phyloP scores from a whole-genome alignment of 495 filamentous ascomycete genomes.

The Aspergillus campestris region DNA sequence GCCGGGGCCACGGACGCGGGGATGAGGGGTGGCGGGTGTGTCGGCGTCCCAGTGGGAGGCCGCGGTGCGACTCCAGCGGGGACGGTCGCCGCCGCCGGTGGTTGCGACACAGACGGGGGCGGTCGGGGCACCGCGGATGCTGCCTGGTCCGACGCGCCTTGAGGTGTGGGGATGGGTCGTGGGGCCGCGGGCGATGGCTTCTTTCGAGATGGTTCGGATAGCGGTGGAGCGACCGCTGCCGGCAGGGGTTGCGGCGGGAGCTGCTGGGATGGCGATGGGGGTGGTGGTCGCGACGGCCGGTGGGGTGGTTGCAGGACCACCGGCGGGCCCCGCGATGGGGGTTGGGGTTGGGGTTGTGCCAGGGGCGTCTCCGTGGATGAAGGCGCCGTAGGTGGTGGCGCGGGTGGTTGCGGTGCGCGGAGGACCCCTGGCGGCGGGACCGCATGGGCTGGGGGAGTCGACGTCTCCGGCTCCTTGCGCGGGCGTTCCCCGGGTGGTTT shows the following conservation, averaged over 20 bases:
- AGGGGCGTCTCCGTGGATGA: neutral
- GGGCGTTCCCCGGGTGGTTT: constrained; percentile 15
- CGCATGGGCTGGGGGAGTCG: neutral
- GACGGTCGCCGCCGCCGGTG: constrained; percentile 7
- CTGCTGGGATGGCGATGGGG: constrained; percentile 1
- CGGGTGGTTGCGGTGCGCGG: constrained; percentile 1
- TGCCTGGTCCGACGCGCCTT: constrained; percentile 8
- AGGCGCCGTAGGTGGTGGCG: constrained; percentile 1
- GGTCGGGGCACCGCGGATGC: constrained; percentile 13
- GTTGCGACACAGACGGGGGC: constrained; percentile 11
- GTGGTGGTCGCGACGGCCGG: neutral
- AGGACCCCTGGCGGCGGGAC: neutral
- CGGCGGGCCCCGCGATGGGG: constrained; percentile 3
- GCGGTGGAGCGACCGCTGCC: constrained; percentile 11
- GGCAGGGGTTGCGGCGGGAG: constrained; percentile 5
- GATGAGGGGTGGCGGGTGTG: constrained; percentile 14
- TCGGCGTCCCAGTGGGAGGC: constrained; percentile 8
- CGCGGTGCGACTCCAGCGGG: neutral
- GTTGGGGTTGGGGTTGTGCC: constrained; percentile 1
- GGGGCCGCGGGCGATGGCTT: constrained; percentile 28
- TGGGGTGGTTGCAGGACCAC: neutral
- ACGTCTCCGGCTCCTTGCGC: constrained; percentile 3
- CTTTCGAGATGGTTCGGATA: constrained; percentile 24
- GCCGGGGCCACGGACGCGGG: too few species aligned
- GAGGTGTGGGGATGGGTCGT: constrained; percentile 23